Percentiles rank a stretch among this genome's conserved stretches.
These are phyloP conservation scores for Starmerella sp. DNA, from an alignment of 805 yeast genomes.

Conservation along the genomic window DNA sequence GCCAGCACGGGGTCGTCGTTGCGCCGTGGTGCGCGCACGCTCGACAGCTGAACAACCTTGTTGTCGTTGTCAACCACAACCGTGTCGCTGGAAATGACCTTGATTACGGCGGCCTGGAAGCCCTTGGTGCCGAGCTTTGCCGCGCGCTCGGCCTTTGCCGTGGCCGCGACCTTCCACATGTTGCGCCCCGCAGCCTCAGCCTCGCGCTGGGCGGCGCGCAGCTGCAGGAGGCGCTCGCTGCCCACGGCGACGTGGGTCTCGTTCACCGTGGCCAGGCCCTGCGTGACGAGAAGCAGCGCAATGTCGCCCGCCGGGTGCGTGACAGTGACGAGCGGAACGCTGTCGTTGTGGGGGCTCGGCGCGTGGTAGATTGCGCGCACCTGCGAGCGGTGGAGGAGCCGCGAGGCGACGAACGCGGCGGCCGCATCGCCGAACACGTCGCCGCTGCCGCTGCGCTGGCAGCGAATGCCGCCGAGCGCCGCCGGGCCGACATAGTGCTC, in stretches of 20 bases:
- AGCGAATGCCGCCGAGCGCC: conserved; percentile 59
- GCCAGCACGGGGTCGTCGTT: conserved; percentile 44
- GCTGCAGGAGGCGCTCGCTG: conserved; percentile 44
- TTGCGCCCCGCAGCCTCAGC: conserved; percentile 35
- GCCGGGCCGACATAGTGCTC: conserved; percentile 50
- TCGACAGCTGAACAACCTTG: conserved; percentile 60
- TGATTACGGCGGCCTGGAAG: conserved; percentile 45
- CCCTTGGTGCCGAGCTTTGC: conserved; percentile 22
- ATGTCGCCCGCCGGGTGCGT: conserved; percentile 70
- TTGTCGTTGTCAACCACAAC: conserved; percentile 40
- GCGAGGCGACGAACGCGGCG: conserved; percentile 24
- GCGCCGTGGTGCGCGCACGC: conserved; percentile 63
- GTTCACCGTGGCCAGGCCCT: conserved; percentile 62
- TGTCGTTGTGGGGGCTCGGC: conserved; percentile 36
- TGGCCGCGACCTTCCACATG: conserved; percentile 12
- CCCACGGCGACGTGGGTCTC: conserved; percentile 75
- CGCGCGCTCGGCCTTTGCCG: conserved; percentile 39
- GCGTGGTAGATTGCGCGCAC: conserved; percentile 51
- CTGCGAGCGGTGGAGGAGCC: conserved; percentile 46
- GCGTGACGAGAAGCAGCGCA: conserved; percentile 51
- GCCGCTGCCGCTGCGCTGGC: conserved; percentile 54
- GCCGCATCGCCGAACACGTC: conserved; percentile 31
- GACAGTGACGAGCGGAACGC: conserved; percentile 36
- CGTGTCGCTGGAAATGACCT: conserved; percentile 60
- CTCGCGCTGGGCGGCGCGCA: conserved; percentile 53